Evolutionary conservation across 192 early-diverging fungal species (phyloP), one percentile per base, ranked within the genome.

Genomic region (Entomortierella lignicola): DNA sequence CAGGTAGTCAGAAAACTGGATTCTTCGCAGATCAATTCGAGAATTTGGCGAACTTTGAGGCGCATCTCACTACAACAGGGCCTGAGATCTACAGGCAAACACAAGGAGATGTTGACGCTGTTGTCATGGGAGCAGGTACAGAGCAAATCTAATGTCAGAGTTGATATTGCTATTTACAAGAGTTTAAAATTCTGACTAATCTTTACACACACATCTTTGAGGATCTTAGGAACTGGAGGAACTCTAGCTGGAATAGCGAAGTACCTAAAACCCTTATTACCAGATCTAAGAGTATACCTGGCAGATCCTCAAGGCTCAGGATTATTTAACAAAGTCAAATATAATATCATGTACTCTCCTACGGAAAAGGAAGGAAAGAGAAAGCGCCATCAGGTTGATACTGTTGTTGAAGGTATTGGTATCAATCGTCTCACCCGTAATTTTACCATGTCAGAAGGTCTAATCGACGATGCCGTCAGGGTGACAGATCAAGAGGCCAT

Each of bases 11-110:
- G 55, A 48, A 62, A 62, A 77, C 82, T 43, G 91, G 91, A 58
- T 93, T 85, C 84, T 98, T 93, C 87, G 93, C 92, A 2, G 91
- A 99, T 80, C 97, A 99, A 80, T 99, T 99, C 72, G 97, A 99
- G 72, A 99, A 94, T 60, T 84, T 89, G 60, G 88, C 91, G 43
- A 99, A 98, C 72, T 89, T 87, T 55, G 75, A 93, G 47, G 89
- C 89, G 0, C 96, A 98, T 77, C 96, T 87, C 69, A 66, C 72
- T 1, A 91, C 88, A 2, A 99, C 97, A 11, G 97, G 92, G 0
- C 96, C 96, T 1, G 97, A 99, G 74, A 92, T 98, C n/a, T 92
- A 85, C 58, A 57, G 52, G 8, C 95, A 96, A 71, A 91, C 94
- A 4, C 63, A 82, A 15, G 87, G 94, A 26, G 68, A 64, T 7